These are phyloP conservation scores for Alternaria tenuissima DNA, from an alignment of 2,329 filamentous ascomycete genomes.

Conservation along the genomic window DNA sequence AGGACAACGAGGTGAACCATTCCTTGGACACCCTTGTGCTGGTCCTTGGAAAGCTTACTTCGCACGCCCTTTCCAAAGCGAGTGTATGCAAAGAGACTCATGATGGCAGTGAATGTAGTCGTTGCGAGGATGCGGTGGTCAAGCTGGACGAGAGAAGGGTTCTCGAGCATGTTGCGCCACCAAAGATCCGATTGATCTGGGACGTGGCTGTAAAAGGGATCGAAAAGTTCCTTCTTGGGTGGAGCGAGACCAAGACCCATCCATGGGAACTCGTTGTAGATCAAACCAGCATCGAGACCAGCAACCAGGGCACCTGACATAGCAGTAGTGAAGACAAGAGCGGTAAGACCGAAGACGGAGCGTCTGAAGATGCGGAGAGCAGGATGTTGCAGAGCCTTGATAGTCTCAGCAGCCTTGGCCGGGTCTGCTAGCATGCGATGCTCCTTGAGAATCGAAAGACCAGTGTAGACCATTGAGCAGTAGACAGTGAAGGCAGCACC, in stretches of 20 bases:
- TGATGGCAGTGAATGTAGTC: conserved; percentile 83
- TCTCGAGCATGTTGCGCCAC: conserved; percentile 98
- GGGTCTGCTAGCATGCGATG: conserved; percentile 75
- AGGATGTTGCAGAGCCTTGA: conserved; percentile 69
- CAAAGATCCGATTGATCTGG: conserved; percentile 82
- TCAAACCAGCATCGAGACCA: conserved; percentile 92
- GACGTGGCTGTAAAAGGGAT: conserved; percentile 82
- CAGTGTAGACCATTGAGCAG: conserved; percentile 90
- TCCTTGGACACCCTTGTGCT: conserved; percentile 77
- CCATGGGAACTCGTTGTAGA: conserved; percentile 98
- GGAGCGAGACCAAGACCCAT: conserved; percentile 89
- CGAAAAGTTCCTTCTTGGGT: conserved; percentile 82
- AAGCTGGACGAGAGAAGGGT: conserved; percentile 92
- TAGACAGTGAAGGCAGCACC: conserved; percentile 93
- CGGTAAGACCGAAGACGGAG: conserved; percentile 73
- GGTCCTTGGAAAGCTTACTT: conserved; percentile 62
- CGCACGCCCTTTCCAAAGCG: conserved; percentile 73
- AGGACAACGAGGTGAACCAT: conserved; percentile 82
- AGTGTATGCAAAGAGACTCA: conserved; percentile 82
- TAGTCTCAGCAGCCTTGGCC: conserved; percentile 65
- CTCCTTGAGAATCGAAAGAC: conserved; percentile 82
- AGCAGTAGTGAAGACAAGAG: conserved; percentile 85
- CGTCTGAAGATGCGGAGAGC: conserved; percentile 77
- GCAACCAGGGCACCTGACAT: conserved; percentile 95
- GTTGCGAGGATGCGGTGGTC: conserved; percentile 93